phyloP scores from a whole-genome alignment of 2,329 filamentous ascomycete species.

The Pseudogymnoascus sp. region DNA sequence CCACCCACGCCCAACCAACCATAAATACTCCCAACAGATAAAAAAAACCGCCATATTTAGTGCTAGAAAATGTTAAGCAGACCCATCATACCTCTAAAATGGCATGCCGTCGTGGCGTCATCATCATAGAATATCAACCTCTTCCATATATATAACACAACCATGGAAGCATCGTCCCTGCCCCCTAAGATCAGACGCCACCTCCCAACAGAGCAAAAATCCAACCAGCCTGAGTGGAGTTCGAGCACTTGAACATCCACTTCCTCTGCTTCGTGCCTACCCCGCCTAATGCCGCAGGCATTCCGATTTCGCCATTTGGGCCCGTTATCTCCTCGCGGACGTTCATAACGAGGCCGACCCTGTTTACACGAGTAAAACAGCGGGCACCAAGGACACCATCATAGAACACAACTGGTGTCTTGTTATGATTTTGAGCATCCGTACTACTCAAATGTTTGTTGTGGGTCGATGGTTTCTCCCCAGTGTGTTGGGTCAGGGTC shows the following conservation, averaged over 20 bases:
- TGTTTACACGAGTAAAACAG: conserved; percentile 21
- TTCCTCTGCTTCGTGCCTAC: conserved; percentile 78
- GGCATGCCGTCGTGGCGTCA: conserved; percentile 7
- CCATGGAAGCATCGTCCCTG: background rate
- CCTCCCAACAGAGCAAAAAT: conserved; percentile 20
- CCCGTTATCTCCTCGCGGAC: conserved; percentile 25
- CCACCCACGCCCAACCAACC: background rate
- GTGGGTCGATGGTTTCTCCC: conserved; percentile 38
- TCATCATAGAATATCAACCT: background rate
- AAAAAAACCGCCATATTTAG: conserved; percentile 5
- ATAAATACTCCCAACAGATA: conserved; percentile 7
- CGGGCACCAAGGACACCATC: conserved; percentile 65
- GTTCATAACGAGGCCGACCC: conserved; percentile 22
- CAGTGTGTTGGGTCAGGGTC: conserved; percentile 57
- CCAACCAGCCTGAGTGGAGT: conserved; percentile 24
- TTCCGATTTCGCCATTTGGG: conserved; percentile 23
- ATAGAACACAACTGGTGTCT: conserved; percentile 51
- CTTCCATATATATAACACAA: background rate
- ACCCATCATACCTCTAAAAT: conserved; percentile 8
- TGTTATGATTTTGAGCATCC: background rate
- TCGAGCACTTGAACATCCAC: conserved; percentile 66
- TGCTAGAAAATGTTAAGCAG: conserved; percentile 4
- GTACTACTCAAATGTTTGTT: background rate
- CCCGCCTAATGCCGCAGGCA: conserved; percentile 28
- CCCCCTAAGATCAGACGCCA: conserved; percentile 3